Percentiles rank a stretch among this genome's conserved stretches.
phyloP scores from a whole-genome alignment of 805 yeast genomes.

The Spencermartinsiella europaea region DNA sequence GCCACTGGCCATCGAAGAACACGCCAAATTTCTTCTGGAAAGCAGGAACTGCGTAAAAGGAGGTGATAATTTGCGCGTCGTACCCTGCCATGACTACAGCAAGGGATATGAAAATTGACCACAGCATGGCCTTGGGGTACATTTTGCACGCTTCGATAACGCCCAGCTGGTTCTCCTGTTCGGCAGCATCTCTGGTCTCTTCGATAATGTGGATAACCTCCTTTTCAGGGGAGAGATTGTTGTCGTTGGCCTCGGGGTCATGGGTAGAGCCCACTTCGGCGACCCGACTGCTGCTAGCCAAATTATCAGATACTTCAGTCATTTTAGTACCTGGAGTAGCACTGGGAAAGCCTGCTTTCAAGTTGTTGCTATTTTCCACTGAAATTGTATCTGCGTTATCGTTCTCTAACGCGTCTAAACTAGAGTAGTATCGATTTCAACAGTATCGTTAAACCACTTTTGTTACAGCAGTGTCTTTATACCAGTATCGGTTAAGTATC shows the following conservation, averaged over 20 bases:
- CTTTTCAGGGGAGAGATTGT: neutral
- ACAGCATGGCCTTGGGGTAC: slow-evolving; percentile 43
- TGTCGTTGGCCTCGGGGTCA: too few species aligned
- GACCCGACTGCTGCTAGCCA: too few species aligned
- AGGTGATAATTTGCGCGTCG: slow-evolving; percentile 38
- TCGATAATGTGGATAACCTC: slow-evolving; percentile 11
- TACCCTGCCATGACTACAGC: slow-evolving; percentile 48
- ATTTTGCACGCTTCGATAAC: slow-evolving; percentile 35
- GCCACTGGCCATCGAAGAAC: slow-evolving; percentile 17
- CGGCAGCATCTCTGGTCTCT: slow-evolving; percentile 18
- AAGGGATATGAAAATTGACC: slow-evolving; percentile 43
- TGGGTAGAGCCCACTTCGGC: too few species aligned
- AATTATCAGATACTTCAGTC: too few species aligned
- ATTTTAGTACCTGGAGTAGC: too few species aligned
- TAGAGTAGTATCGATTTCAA: too few species aligned
- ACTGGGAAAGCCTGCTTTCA: too few species aligned
- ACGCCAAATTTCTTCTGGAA: slow-evolving; percentile 41
- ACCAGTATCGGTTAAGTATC: too few species aligned
- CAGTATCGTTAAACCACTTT: too few species aligned
- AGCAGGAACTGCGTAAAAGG: slow-evolving; percentile 44
- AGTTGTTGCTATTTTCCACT: neutral
- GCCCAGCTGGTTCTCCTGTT: slow-evolving; percentile 28
- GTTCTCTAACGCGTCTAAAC: too few species aligned
- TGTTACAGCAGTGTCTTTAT: too few species aligned
- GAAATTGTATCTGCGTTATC: too few species aligned